phyloP scores from a whole-genome alignment of 176 grass and related monocot genomes.

The Stipa capillata region DNA sequence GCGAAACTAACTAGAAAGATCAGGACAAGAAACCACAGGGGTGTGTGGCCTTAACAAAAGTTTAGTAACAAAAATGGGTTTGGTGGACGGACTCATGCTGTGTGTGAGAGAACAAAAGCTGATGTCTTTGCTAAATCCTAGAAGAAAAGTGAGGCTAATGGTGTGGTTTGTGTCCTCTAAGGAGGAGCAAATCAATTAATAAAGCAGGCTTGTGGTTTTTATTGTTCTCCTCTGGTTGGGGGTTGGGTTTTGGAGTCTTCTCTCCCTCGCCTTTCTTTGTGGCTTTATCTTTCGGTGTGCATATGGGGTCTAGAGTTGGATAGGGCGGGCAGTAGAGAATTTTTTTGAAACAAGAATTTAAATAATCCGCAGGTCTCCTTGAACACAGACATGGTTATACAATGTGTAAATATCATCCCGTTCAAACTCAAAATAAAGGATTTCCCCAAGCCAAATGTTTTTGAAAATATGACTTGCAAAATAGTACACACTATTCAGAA shows the following conservation, averaged over 20 bases:
- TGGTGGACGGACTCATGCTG: neutral
- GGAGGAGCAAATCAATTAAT: constrained; percentile 29
- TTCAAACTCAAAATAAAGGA: neutral
- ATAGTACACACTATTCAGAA: no score
- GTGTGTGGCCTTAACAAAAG: neutral
- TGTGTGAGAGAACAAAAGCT: constrained; percentile 8
- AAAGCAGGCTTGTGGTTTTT: neutral
- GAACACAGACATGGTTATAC: neutral
- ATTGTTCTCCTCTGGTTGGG: constrained; percentile 2
- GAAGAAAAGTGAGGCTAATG: constrained; percentile 4
- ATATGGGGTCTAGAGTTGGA: constrained; percentile 26
- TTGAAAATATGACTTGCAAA: neutral
- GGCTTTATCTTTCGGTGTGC: constrained; percentile 28
- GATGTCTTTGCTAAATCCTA: constrained; percentile 31
- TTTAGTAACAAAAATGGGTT: neutral
- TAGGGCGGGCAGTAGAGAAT: constrained; percentile 2
- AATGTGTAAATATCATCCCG: neutral
- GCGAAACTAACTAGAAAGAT: constrained; percentile 16
- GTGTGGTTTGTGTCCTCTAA: constrained; percentile 10
- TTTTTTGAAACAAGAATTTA: constrained; percentile 1
- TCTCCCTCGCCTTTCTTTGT: constrained; percentile 43
- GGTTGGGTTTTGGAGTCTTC: constrained; percentile 50
- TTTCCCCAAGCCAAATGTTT: neutral
- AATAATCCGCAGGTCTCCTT: neutral
- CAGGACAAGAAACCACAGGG: constrained; percentile 7